These are phyloP conservation scores for Globisporangium parvum DNA, from an alignment of 352 stramenopile genomes.

Conservation along the genomic window DNA sequence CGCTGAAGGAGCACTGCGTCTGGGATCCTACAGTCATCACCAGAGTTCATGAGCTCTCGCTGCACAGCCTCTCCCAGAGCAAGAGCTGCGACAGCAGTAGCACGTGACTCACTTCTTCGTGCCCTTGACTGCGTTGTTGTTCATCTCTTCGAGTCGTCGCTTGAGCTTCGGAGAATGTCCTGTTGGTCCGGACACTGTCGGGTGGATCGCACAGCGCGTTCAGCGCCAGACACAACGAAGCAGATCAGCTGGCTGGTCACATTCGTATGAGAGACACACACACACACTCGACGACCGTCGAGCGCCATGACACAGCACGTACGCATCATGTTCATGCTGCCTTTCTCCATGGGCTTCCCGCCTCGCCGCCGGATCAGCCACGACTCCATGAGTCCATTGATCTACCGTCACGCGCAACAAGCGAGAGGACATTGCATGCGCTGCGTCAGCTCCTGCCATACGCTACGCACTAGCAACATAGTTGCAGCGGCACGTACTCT, in stretches of 20 bases:
- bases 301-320: neutral
- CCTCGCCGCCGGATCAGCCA: slow-evolving; percentile 77
- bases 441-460: neutral
- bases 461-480: neutral
- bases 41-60: neutral
- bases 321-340: slow-evolving; percentile 39
- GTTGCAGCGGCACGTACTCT: slow-evolving; percentile 32
- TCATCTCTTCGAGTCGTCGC: slow-evolving; percentile 50
- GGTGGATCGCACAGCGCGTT: no score
- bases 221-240: no score
- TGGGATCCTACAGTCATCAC: slow-evolving; percentile 7
- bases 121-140: slow-evolving; percentile 28
- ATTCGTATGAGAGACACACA: no score
- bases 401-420: slow-evolving; percentile 20
- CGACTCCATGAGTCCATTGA: slow-evolving; percentile 82
- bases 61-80: neutral
- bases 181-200: slow-evolving; percentile 39
- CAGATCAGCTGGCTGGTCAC: no score
- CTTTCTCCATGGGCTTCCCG: slow-evolving; percentile 78
- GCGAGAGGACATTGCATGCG: neutral
- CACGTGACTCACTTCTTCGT: slow-evolving; percentile 27
- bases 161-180: slow-evolving; percentile 70
- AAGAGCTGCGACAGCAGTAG: neutral
- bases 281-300: neutral
- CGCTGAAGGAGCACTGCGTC: slow-evolving; percentile 37